Percentiles rank a stretch among this genome's conserved stretches.
phyloP scores from a whole-genome alignment of 148 eudicot genomes.

The Arbutus unedo region DNA sequence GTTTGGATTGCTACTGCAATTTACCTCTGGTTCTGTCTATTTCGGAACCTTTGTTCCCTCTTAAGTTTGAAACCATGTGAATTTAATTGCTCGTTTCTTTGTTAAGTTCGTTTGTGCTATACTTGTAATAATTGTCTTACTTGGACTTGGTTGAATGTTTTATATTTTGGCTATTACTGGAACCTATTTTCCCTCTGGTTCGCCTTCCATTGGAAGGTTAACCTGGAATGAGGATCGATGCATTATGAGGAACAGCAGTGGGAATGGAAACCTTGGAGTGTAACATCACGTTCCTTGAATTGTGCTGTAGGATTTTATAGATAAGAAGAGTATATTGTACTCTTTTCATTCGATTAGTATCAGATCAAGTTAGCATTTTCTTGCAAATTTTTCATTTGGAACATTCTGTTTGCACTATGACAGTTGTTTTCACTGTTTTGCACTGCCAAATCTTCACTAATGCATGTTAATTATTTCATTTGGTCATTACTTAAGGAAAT shows the following conservation, averaged over 20 bases:
- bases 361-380: background rate
- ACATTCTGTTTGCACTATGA: background rate
- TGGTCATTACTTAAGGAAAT: background rate
- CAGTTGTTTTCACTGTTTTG: background rate
- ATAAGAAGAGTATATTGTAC: background rate
- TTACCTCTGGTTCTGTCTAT: background rate
- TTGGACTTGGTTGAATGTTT: background rate
- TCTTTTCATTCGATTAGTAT: background rate
- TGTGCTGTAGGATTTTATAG: background rate
- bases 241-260: background rate
- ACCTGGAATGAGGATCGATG: background rate
- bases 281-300: background rate
- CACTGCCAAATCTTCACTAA: background rate
- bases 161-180: background rate
- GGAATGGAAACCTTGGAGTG: background rate
- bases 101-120: background rate
- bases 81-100: background rate
- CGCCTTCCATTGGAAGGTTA: background rate
- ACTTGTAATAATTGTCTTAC: conserved; percentile 12
- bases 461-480: background rate
- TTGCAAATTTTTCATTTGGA: background rate
- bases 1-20: background rate
- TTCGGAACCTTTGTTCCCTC: background rate
- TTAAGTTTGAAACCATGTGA: background rate
- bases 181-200: background rate